Conservation (phyloP, 148 eudicot species). For the Pouteria glomerata region DNA sequence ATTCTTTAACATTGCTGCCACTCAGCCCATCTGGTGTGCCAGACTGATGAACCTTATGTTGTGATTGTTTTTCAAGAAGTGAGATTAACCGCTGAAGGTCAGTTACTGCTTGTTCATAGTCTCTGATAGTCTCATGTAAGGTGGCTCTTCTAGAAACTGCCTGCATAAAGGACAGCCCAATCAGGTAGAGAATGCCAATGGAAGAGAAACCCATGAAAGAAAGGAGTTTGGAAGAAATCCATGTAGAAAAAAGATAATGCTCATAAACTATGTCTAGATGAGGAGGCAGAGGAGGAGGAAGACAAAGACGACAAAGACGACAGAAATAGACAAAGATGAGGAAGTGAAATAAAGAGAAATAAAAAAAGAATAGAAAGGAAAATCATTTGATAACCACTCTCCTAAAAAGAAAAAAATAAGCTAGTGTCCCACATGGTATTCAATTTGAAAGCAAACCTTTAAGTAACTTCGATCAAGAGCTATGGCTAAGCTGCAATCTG, state of each 20-base stretch:
- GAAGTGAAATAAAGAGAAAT: neutral
- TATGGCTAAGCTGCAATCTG: slow-evolving; percentile 82
- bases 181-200: slow-evolving; percentile 7
- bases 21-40: slow-evolving; percentile 24
- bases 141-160: slow-evolving; percentile 86
- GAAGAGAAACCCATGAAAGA: neutral
- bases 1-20: slow-evolving; percentile 48
- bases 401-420: neutral
- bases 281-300: neutral
- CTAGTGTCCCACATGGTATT: neutral
- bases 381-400: neutral
- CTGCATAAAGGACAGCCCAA: slow-evolving; percentile 29
- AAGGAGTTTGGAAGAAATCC: neutral
- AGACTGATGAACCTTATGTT: slow-evolving; percentile 37
- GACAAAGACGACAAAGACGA: too few species aligned
- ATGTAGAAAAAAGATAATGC: neutral
- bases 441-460: slow-evolving; percentile 40
- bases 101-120: slow-evolving; percentile 62
- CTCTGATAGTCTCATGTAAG: slow-evolving; percentile 76
- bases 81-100: slow-evolving; percentile 60
- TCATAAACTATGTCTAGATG: neutral
- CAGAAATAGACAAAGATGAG: too few species aligned
- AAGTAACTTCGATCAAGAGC: slow-evolving; percentile 59
- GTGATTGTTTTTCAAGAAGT: slow-evolving; percentile 55
- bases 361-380: neutral